These are phyloP conservation scores for Saccharomycopsis fermentans DNA, from an alignment of 805 yeast genomes.

Conservation along the genomic window DNA sequence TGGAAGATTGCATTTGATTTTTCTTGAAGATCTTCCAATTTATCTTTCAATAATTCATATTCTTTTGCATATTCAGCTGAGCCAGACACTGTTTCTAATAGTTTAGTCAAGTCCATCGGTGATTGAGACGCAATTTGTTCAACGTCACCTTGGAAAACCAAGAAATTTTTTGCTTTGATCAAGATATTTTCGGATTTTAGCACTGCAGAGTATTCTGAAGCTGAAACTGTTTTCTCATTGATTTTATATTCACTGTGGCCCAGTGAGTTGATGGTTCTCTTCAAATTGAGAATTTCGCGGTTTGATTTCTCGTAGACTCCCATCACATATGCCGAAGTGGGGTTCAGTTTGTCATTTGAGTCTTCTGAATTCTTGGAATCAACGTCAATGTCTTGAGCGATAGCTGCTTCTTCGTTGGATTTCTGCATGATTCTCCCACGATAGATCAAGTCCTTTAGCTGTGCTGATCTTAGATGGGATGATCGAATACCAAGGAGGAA, in stretches of 20 bases:
- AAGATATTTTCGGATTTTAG: slow-evolving; percentile 72
- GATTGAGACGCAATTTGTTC: slow-evolving; percentile 88
- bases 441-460: slow-evolving; percentile 68
- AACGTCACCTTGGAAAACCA: slow-evolving; percentile 96
- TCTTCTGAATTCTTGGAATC: slow-evolving; percentile 16
- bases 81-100: slow-evolving; percentile 80
- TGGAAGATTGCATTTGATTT: slow-evolving; percentile 54
- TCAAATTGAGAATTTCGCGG: slow-evolving; percentile 50
- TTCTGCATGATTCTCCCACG: slow-evolving; percentile 43
- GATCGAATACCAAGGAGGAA: slow-evolving; percentile 84
- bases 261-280: slow-evolving; percentile 44
- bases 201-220: slow-evolving; percentile 51
- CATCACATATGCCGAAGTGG: slow-evolving; percentile 59
- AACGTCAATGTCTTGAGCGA: background rate
- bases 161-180: slow-evolving; percentile 80
- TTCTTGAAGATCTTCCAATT: slow-evolving; percentile 56
- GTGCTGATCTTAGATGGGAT: slow-evolving; percentile 62
- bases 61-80: slow-evolving; percentile 57
- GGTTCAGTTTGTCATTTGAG: slow-evolving; percentile 25
- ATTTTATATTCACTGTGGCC: slow-evolving; percentile 65
- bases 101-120: slow-evolving; percentile 57
- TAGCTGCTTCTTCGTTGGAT: slow-evolving; percentile 11
- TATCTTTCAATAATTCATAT: slow-evolving; percentile 54
- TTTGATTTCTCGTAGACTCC: slow-evolving; percentile 58
- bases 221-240: slow-evolving; percentile 49